Percentiles rank a stretch among this genome's conserved stretches.
phyloP scores from a whole-genome alignment of 1,139 yeast genomes.

The Barnettozyma hawaiiensis region DNA sequence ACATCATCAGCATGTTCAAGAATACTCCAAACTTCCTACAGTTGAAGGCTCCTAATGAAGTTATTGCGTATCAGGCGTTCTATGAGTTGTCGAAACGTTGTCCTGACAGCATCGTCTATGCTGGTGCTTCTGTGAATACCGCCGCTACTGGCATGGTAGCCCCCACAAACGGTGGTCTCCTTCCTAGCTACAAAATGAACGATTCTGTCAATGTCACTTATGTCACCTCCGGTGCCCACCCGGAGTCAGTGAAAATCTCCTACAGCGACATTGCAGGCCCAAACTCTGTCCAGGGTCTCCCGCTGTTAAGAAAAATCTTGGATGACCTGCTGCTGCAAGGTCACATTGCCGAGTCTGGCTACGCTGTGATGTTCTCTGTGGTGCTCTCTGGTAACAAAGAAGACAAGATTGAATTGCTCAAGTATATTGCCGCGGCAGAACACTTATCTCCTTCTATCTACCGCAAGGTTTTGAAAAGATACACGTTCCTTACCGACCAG shows the following conservation, averaged over 20 bases:
- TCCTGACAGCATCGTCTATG: neutral
- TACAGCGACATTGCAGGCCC: slow-evolving; percentile 2
- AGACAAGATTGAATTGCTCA: neutral
- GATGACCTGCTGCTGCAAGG: neutral
- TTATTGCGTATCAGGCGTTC: neutral
- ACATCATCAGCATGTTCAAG: neutral
- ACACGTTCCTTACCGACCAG: neutral
- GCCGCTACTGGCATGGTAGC: too few relatives aligned
- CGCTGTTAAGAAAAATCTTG: neutral
- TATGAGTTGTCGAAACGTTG: neutral
- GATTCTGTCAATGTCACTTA: neutral
- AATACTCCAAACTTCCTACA: neutral
- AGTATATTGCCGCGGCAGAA: neutral
- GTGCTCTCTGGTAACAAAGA: neutral
- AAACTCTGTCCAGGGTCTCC: neutral
- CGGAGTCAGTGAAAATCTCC: neutral
- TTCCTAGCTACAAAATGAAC: neutral
- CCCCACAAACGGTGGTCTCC: too few relatives aligned
- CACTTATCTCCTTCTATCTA: neutral
- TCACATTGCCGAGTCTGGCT: neutral
- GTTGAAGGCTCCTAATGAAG: neutral
- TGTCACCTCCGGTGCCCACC: neutral
- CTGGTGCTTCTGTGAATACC: too few relatives aligned
- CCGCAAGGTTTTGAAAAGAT: neutral
- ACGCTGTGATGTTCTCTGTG: neutral